A percentile compares a stretch with the other conserved stretches of the same genome.
Evolutionary conservation across 2,329 filamentous ascomycete genomes (phyloP).

Genomic region (Achaetomium macrosporum): DNA sequence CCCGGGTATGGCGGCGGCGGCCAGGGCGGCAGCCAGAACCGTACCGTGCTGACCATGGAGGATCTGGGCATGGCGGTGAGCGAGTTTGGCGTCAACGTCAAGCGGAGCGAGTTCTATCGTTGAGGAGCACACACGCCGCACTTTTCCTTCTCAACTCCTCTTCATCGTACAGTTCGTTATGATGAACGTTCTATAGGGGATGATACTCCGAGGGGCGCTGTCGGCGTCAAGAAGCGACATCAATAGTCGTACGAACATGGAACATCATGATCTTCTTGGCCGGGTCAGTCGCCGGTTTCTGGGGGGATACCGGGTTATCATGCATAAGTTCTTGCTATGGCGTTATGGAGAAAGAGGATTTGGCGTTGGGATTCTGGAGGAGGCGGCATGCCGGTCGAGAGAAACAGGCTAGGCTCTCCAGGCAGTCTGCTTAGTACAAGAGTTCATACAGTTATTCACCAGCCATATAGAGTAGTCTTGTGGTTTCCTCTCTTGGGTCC

Average conservation of each 20-base stretch:
- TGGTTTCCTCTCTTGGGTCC: too few relatives aligned
- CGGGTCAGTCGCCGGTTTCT: too few relatives aligned
- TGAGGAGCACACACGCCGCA: too few relatives aligned
- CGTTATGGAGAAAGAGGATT: neutral
- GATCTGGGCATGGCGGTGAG: slow-evolving; percentile 96
- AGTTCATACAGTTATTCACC: too few relatives aligned
- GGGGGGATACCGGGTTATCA: neutral
- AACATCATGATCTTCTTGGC: too few relatives aligned
- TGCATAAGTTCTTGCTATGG: neutral
- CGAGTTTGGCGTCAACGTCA: slow-evolving; percentile 96
- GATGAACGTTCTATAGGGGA: neutral
- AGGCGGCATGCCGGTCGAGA: neutral
- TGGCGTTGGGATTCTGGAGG: neutral
- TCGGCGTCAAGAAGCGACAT: too few relatives aligned
- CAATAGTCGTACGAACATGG: too few relatives aligned
- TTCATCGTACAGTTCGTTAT: neutral
- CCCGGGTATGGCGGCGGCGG: slow-evolving; percentile 83
- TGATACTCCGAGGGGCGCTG: too few relatives aligned
- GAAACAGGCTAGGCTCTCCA: too few relatives aligned
- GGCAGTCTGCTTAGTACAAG: too few relatives aligned
- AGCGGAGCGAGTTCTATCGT: slow-evolving; percentile 94
- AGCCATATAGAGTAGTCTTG: too few relatives aligned
- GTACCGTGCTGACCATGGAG: slow-evolving; percentile 97
- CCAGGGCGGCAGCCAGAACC: slow-evolving; percentile 79
- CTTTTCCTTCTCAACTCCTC: too few relatives aligned